Base-by-base conservation (phyloP, 768 basidiomycete species). In the Neoboletus subvelutipes region DNA sequence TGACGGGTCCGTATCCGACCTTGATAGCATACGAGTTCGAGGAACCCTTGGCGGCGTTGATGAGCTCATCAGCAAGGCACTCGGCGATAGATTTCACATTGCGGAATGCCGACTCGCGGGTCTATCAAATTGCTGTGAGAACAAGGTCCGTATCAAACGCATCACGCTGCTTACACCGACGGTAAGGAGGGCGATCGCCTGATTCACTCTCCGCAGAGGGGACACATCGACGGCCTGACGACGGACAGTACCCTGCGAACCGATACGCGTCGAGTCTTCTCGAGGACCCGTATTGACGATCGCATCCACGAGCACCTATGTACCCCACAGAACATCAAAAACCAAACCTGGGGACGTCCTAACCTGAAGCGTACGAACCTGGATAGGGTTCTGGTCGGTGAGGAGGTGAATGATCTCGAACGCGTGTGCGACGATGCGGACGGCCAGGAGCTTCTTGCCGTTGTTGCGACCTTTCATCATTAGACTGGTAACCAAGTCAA, bases 391-490 rank as follows among this genome's bases (percentile, higher is more conserved):
- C 80, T 96, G 94, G 85, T 99, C 97, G 68, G 93, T 94, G 77
- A 99, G 91, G 76, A 99, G 94, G 83, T 98, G 91, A 80, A 98
- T 95, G 76, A 99, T 95, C 80, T 99, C 97, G 75, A 99, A 99
- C 36, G 97, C 92, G 77, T 99, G 97, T 58, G 94, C 92, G 71
- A 99, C 97, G 70, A 99, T 99, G 78, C 97, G 94, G 76, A 99
- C 92, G 69, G 97, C 89, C 76, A 99, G 79, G 74, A 98, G 87
- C 80, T 98, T 98, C 83, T 98, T 98, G 73, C 97, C 97, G 80
- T 95, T 98, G 88, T 98, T 99, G 78, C 97, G 94, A 60, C 97
- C 97, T 81, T 98, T 97, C 97, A 99, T 99, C 97, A 99, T 99
- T 74, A 99, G 79, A 76, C 94, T 96, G 29, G 22, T 33, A 12